phyloP scores from a whole-genome alignment of 2,329 filamentous ascomycete species.

The Ascochyta rabiei region DNA sequence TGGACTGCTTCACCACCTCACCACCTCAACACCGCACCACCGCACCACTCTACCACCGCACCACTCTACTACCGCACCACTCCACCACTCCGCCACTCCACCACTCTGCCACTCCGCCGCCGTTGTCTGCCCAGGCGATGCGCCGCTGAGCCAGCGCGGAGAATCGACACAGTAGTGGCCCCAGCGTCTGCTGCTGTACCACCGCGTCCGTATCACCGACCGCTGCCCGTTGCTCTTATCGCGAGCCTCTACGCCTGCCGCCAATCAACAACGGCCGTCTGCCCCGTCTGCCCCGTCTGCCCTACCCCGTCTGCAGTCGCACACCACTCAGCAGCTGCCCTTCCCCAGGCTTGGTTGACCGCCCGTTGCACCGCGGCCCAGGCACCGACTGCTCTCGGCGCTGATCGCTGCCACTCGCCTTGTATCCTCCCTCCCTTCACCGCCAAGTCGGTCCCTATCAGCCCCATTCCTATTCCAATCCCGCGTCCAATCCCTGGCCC shows the following conservation, averaged over 20 bases:
- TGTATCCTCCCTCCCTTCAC: slow-evolving; percentile 20
- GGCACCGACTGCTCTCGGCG: too few species aligned
- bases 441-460: slow-evolving; percentile 26
- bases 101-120: not conserved
- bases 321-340: slow-evolving; percentile 25
- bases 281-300: too few species aligned
- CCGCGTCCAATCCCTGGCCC: too few species aligned
- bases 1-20: not conserved
- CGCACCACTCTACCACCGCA: not conserved
- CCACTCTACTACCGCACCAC: not conserved
- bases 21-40: too few species aligned
- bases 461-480: slow-evolving; percentile 17
- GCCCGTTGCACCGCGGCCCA: slow-evolving; percentile 24
- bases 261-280: slow-evolving; percentile 37
- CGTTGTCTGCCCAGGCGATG: slow-evolving; percentile 25
- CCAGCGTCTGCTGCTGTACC: slow-evolving; percentile 37
- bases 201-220: slow-evolving; percentile 35
- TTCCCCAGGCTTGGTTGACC: slow-evolving; percentile 26
- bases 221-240: slow-evolving; percentile 43
- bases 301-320: slow-evolving; percentile 12
- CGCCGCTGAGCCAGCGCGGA: slow-evolving; percentile 27
- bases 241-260: slow-evolving; percentile 36
- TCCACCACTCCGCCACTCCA: not conserved
- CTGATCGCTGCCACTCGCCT: not conserved
- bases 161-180: slow-evolving; percentile 27